A percentile compares a stretch with the other conserved stretches of the same genome.
phyloP scores from a whole-genome alignment of 176 grass and related monocot species.

The Alopecurus myosuroides region DNA sequence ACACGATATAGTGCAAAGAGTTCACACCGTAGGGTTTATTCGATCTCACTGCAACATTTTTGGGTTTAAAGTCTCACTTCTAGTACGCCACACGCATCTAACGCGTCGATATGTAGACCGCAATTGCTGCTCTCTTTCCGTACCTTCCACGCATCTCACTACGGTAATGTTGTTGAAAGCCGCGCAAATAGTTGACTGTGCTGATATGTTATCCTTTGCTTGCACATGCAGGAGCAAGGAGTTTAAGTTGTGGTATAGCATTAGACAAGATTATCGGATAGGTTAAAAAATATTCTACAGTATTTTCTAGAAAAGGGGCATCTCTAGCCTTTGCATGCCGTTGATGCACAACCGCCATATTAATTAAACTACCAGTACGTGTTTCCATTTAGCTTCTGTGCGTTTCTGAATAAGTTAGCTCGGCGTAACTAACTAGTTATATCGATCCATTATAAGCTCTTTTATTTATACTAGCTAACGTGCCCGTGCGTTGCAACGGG shows the following conservation, averaged over 20 bases:
- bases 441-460: too few relatives aligned
- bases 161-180: neutral
- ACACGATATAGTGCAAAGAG: neutral
- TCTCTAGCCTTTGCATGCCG: too few relatives aligned
- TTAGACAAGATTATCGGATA: neutral
- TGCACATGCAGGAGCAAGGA: neutral
- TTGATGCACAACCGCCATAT: too few relatives aligned
- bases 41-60: neutral
- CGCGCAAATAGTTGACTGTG: neutral
- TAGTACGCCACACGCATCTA: neutral
- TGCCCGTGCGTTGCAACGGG: too few relatives aligned
- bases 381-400: too few relatives aligned
- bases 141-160: neutral
- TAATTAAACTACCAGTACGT: too few relatives aligned
- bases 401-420: too few relatives aligned
- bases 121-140: neutral
- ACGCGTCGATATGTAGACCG: neutral
- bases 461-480: too few relatives aligned
- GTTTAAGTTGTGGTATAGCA: neutral
- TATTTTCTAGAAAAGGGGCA: too few relatives aligned
- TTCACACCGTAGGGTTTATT: neutral
- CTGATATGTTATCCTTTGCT: neutral
- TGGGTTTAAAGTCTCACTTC: neutral
- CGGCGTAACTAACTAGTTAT: too few relatives aligned
- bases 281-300: too few relatives aligned